phyloP scores from a whole-genome alignment of 2,329 filamentous ascomycete species.

The Apiospora sp. region DNA sequence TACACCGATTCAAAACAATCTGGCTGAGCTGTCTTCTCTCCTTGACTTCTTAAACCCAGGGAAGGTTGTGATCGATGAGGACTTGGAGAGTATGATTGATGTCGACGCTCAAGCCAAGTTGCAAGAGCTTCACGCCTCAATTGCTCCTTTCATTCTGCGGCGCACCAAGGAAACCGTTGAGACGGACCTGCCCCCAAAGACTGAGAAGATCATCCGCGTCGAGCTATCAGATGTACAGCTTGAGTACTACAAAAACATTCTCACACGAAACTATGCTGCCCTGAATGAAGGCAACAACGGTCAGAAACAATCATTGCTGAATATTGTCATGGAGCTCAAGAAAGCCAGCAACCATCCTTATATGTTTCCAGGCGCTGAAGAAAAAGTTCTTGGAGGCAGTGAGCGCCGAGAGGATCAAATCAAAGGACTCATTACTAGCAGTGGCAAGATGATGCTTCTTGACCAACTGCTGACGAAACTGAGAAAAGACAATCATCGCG shows the following conservation, averaged over 20 bases:
- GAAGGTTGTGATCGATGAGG: conserved; percentile 87
- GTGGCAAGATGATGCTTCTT: conserved; percentile 99
- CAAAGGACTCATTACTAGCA: conserved; percentile 92
- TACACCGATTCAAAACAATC: conserved; percentile 96
- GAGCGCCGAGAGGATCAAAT: conserved; percentile 87
- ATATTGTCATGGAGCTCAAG: conserved; percentile 99
- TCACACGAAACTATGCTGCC: conserved; percentile 94
- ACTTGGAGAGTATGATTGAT: conserved; percentile 81
- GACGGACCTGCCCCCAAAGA: conserved; percentile 94
- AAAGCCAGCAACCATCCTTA: conserved; percentile 99
- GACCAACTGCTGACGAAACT: conserved; percentile 95
- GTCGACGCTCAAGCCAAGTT: conserved; percentile 88
- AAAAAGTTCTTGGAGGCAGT: conserved; percentile 83
- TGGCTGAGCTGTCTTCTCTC: conserved; percentile 89
- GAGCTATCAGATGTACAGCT: conserved; percentile 95
- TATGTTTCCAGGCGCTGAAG: conserved; percentile 95
- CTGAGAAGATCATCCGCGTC: conserved; percentile 98
- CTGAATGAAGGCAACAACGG: conserved; percentile 89
- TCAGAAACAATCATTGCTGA: conserved; percentile 92
- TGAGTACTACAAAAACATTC: conserved; percentile 98
- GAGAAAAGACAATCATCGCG: conserved; percentile 91
- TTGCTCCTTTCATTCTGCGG: conserved; percentile 93
- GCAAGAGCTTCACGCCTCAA: conserved; percentile 81
- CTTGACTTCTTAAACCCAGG: conserved; percentile 99
- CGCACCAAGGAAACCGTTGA: conserved; percentile 98